Evolutionary conservation across 257 asterid genomes (phyloP).

Genomic region (Solanum pimpinellifolium): DNA sequence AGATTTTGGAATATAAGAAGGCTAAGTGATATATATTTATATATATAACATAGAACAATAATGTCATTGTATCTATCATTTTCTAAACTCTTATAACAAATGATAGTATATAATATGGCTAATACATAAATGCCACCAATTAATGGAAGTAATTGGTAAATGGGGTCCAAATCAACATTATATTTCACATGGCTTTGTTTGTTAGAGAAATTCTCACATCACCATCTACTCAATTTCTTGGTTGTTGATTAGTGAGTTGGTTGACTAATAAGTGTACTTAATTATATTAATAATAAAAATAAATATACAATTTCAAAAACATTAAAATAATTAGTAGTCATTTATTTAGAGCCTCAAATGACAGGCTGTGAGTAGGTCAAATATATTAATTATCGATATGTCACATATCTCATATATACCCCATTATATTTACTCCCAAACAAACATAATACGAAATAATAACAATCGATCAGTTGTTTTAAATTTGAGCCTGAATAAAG

Average conservation of each 20-base stretch:
- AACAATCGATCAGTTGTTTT: accelerated
- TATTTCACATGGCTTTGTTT: slow-evolving; percentile 13
- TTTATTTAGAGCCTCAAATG: slow-evolving; percentile 6
- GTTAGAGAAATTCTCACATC: slow-evolving; percentile 6
- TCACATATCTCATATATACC: not conserved
- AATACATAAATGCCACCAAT: not conserved
- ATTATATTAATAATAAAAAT: not conserved
- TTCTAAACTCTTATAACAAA: not conserved
- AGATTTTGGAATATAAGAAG: not conserved
- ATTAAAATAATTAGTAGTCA: not conserved
- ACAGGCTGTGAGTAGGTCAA: slow-evolving; percentile 26
- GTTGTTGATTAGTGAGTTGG: not conserved
- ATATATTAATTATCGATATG: not conserved
- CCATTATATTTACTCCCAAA: not conserved
- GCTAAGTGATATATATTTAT: not conserved
- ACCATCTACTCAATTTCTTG: not conserved
- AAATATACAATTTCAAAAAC: not conserved
- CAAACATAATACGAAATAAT: not conserved
- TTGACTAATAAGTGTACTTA: slow-evolving; percentile 1
- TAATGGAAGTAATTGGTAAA: not conserved
- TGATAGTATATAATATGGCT: not conserved
- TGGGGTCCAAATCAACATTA: slow-evolving; percentile 12
- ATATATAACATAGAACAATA: not conserved
- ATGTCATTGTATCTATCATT: not conserved
- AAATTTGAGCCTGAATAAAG: not conserved